Evolutionary conservation across 805 yeast genomes (phyloP).

Genomic region (Myxozyma neglecta): DNA sequence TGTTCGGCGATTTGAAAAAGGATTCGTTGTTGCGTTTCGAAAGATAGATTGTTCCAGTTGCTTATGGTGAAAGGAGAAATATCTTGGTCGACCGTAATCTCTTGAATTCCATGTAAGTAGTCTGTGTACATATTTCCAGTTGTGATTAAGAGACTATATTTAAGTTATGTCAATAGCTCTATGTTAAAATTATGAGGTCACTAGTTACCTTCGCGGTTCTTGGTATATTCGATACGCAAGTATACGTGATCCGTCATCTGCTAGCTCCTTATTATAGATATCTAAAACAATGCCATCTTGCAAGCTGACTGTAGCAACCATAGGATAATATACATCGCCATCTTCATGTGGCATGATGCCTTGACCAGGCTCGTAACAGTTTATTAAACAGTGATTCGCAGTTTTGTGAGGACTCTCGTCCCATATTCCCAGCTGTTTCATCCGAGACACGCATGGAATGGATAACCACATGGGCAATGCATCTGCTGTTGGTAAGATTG

Average conservation of each 20-base stretch:
- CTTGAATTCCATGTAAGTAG: conserved; percentile 26
- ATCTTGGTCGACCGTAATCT: conserved; percentile 12
- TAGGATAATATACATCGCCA: conserved; percentile 28
- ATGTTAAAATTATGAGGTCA: not conserved
- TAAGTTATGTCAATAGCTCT: not conserved
- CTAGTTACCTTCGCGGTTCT: conserved; percentile 25
- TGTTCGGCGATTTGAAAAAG: not conserved
- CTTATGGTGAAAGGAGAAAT: conserved; percentile 11
- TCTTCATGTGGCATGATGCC: conserved; percentile 33
- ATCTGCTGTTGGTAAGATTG: conserved; percentile 20
- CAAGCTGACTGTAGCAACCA: conserved; percentile 31
- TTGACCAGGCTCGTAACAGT: conserved; percentile 27
- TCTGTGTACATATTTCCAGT: conserved; percentile 21
- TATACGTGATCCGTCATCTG: conserved; percentile 5
- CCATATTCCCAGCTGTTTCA: conserved; percentile 25
- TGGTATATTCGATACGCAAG: conserved; percentile 22
- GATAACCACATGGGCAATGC: conserved; percentile 21
- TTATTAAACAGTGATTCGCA: conserved; percentile 27
- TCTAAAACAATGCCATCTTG: conserved; percentile 22
- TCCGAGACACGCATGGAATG: conserved; percentile 13
- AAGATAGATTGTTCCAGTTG: conserved; percentile 21
- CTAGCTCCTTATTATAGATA: conserved; percentile 13
- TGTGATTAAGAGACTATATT: conserved; percentile 21
- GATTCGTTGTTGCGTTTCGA: conserved; percentile 6
- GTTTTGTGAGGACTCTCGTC: conserved; percentile 13